Evolutionary conservation across 1,284 basidiomycete species (phyloP), one percentile per base, ranked within the genome.

Genomic region (Coriolopsis trogii): DNA sequence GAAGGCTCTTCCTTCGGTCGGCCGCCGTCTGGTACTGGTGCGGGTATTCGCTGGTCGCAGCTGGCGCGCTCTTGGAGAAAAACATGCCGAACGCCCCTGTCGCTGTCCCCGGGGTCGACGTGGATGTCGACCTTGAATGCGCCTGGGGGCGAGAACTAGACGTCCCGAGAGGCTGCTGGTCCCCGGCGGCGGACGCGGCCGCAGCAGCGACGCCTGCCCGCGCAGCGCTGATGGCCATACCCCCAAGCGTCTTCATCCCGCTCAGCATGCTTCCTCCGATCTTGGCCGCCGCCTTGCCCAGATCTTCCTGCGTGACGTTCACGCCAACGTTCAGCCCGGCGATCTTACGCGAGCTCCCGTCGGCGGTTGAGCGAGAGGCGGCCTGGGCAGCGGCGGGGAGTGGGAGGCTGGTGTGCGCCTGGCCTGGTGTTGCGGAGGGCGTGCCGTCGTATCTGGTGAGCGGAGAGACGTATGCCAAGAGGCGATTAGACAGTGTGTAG

Each of bases 1-100:
- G 39, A 28, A 53, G 55, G 13, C 57, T 43, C 2, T 53, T 41
- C 5, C 57, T 41, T 15, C 48, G 37, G 26, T 53, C 51, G 30
- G 51, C 48, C 6, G 34, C 39, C 2, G 53, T 55, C 53, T 56
- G 50, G 44, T 54, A 57, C 37, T 61, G 50, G 44, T 46, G 44
- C 20, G 46, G 50, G 3, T 53, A 43, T 25, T n/a, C n/a, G n/a
- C n/a, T n/a, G n/a, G 52, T 49, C 30, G 49, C 72, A 25, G 79
- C 78, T 13, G 86, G 87, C 0, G 85, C 84, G 59, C 85, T 86
- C 62, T 80, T 73, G 31, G 85, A 88, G 64, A 85, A 82, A 63
- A 82, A 79, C 56, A 49, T 43, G 10, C 57, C 57, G 15, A 58
- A 33, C 9, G 51, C 44, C 10, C 49, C 49, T 15, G 33, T 38